Base-by-base conservation (phyloP, 2,329 filamentous ascomycete genomes). In the Fusarium mangiferae region DNA sequence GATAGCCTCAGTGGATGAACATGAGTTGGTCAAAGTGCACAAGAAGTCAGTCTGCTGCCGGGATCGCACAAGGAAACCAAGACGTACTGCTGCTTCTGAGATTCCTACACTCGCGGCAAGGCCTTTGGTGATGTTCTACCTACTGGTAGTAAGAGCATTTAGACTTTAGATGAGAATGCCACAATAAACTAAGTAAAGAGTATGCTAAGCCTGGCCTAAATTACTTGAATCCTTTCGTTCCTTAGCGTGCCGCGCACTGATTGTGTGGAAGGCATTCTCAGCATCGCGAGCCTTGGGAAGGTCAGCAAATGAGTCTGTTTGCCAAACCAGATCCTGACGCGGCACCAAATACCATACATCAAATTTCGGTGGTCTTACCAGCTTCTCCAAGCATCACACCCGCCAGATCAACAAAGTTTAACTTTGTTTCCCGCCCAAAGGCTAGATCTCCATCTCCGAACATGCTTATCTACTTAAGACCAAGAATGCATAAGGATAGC, bases 131-230 rank as follows among this genome's bases (percentile, higher is more conserved):
- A 8, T 28, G 7, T 28, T 28, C 2, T 46, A 28, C 18, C 5
- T 1, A 20, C 5, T 3, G 6, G 5, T 22, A 22, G 44, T 11
- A 6, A 28, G 44, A 46, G 4, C 24, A 24, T 44, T 24, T 2
- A 24, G 17, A 24, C 10, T 12, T 44, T 12, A 44, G 15, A 44
- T 5, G 17, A 38, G 15, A 44, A 44, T 12, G 6, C 15, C 10
- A 44, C 18, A 1, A 44, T 24, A 7, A 44, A 24, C 10, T 5
- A 1, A 12, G 7, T 18, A 18, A 24, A 2, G 0, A 24, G 1
- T 44, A 24, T 9, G 0, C 15, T 24, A 7, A 44, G n/a, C 15
- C 4, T 24, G n/a, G 42, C 15, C 9, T 8, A 18, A 18, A 18
- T 5, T 7, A 12, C 42, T 44, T 5, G 6, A 6, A 12, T 18